phyloP scores from a whole-genome alignment of 345 rosid species.

The Rhizophora apiculata region DNA sequence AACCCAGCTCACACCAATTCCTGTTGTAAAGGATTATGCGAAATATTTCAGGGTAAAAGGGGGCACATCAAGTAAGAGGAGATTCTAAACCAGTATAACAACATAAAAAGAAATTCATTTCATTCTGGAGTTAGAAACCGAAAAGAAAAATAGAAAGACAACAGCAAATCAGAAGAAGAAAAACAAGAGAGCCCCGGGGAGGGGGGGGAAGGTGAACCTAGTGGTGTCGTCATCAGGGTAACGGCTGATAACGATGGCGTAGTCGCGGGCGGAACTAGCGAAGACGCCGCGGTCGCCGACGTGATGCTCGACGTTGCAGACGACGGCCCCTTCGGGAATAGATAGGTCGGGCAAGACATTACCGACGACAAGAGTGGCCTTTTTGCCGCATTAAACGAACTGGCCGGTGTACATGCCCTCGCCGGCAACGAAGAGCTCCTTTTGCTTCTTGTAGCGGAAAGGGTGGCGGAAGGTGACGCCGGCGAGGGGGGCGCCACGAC shows the following conservation, averaged over 20 bases:
- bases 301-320: constrained; percentile 22
- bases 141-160: not conserved
- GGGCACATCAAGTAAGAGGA: no score
- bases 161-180: not conserved
- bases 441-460: constrained; percentile 19
- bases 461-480: constrained; percentile 20
- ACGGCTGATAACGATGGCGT: constrained; percentile 1
- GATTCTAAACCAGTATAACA: no score
- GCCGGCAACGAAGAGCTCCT: constrained; percentile 20
- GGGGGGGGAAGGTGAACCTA: not conserved
- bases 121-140: no score
- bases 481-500: constrained; percentile 16
- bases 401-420: constrained; percentile 21
- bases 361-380: constrained; percentile 16
- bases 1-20: no score
- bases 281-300: constrained; percentile 2
- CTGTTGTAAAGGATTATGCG: no score
- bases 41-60: no score
- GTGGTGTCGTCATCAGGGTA: constrained; percentile 13
- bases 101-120: no score
- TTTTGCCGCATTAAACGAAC: constrained; percentile 18
- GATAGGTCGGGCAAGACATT: constrained; percentile 14
- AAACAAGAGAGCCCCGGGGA: not conserved
- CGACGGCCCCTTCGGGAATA: constrained; percentile 16
- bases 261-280: not conserved